Evolutionary conservation across 2,329 filamentous ascomycete species (phyloP).

Genomic region (Colletotrichum caudatum): DNA sequence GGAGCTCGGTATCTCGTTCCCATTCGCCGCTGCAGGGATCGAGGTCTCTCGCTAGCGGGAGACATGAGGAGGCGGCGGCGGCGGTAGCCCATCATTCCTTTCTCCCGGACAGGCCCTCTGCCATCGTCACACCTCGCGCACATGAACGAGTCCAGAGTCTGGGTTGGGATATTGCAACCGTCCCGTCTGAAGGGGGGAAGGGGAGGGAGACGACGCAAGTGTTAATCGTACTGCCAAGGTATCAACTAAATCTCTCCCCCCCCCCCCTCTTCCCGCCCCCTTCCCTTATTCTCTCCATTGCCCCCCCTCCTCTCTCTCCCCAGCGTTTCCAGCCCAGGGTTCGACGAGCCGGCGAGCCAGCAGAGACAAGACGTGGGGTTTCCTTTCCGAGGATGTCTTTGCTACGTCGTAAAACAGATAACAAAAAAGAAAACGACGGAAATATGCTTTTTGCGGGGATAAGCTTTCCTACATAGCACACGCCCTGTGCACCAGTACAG

Average conservation of each 20-base stretch:
- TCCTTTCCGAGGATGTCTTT: background rate
- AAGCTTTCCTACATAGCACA: background rate
- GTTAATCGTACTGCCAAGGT: too few species aligned
- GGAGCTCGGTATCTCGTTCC: conserved; percentile 21
- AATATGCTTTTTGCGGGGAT: background rate
- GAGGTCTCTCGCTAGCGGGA: background rate
- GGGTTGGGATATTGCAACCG: background rate
- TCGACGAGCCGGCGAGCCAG: background rate
- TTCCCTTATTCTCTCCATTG: too few species aligned
- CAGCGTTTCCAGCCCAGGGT: background rate
- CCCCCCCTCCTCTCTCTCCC: too few species aligned
- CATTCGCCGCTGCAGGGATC: conserved; percentile 16
- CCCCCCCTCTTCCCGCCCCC: too few species aligned
- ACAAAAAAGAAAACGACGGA: background rate
- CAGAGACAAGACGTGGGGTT: background rate
- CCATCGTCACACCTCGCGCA: conserved; percentile 14
- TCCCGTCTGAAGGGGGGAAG: background rate
- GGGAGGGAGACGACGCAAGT: background rate
- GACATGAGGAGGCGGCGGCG: background rate
- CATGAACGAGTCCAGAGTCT: background rate
- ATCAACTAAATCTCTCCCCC: background rate
- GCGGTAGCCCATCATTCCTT: background rate
- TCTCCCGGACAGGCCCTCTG: background rate
- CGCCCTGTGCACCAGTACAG: background rate
- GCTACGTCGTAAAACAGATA: too few species aligned